Conservation (phyloP, 2,329 filamentous ascomycete species). For the Neurospora sp. region DNA sequence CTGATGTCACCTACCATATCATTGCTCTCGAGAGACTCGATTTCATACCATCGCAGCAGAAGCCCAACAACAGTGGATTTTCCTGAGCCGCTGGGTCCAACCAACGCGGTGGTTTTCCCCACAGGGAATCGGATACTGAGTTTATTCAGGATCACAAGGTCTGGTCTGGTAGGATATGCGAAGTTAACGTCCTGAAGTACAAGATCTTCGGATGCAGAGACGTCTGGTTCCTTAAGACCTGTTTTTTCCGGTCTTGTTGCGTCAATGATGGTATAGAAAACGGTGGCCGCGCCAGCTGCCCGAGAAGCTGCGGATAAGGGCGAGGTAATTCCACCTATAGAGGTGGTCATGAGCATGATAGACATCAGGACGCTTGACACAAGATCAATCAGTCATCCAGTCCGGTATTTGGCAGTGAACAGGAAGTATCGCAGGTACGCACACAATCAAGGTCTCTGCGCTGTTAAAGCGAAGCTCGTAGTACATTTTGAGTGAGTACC, state of each 20-base stretch:
- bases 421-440: constrained; percentile 15
- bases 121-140: constrained; percentile 45
- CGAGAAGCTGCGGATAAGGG: constrained; percentile 46
- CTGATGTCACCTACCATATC: constrained; percentile 13
- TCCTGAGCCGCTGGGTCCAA: constrained; percentile 72
- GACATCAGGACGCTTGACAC: constrained; percentile 37
- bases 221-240: constrained; percentile 33
- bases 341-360: constrained; percentile 47
- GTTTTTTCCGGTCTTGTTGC: constrained; percentile 27
- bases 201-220: constrained; percentile 40
- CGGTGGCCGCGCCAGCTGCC: constrained; percentile 43
- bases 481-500: constrained; percentile 47
- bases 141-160: constrained; percentile 37
- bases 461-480: constrained; percentile 34
- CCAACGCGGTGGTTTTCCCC: constrained; percentile 67
- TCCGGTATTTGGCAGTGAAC: background rate
- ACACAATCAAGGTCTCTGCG: constrained; percentile 47
- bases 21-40: constrained; percentile 37
- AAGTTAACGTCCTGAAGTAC: constrained; percentile 55
- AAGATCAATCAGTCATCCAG: constrained; percentile 10
- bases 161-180: constrained; percentile 47
- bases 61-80: constrained; percentile 71
- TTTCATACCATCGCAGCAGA: constrained; percentile 61
- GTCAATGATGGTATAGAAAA: constrained; percentile 44
- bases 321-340: constrained; percentile 44